Base-by-base conservation (phyloP, 208 protist genomes). In the Polymyxa betae region DNA sequence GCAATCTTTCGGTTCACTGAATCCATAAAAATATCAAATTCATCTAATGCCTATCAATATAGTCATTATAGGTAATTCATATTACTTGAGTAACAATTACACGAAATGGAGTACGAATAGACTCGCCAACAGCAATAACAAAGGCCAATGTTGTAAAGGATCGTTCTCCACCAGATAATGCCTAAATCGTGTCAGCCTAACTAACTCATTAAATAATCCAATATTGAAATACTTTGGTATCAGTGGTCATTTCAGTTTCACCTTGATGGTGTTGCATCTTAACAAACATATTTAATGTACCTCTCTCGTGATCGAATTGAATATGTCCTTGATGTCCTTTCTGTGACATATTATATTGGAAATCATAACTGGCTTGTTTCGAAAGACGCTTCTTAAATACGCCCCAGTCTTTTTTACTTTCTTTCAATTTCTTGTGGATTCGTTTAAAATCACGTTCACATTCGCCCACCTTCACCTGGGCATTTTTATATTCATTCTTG, bases 21-120 rank as follows among this genome's bases (percentile, higher is more conserved):
- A 45, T 93, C 92, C 92, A 93, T 93, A 32, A 92, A 93, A 32
- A 93, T 78, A n/a, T 93, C 92, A 88, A 93, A 93, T 82, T 93
- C 92, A 45, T 93, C 92, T 0, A 92, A 0, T 1, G 91, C 92
- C 49, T 60, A 24, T 29, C 5, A 60, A 5, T 60, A 5, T 29
- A 60, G 24, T 60, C 24, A 60, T 60, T 60, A 60, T 29, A n/a
- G n/a, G n/a, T n/a, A 60, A 60, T 60, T 5, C 24, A 60, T 60
- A 5, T 60, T 5, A 60, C 49, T 29, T 24, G 49, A 60, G 49
- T 29, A 29, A 60, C 49, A 5, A 24, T 29, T 60, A 60, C 49
- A 38, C 91, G 12, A 29, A 93, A 93, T 0, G 92, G 92, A 64
- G 91, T 88, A 5, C 90, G 88, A 32, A 90, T 38, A 43, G 88